Percentiles rank a stretch among this genome's conserved stretches.
These are phyloP conservation scores for Pseudogymnoascus sp. DNA, from an alignment of 2,329 filamentous ascomycete genomes.

Conservation along the genomic window DNA sequence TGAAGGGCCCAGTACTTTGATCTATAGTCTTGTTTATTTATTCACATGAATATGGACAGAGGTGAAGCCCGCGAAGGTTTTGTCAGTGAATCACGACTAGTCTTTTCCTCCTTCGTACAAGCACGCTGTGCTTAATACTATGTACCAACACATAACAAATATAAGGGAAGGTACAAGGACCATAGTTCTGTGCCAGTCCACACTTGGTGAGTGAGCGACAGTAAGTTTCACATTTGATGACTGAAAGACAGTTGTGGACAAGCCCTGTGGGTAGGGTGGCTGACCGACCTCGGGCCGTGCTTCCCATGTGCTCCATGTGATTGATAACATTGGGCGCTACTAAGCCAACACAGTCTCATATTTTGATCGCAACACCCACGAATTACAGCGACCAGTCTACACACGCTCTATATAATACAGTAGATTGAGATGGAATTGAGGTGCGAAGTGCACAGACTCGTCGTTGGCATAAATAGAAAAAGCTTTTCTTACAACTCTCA, in stretches of 20 bases:
- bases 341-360: background rate
- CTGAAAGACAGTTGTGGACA: background rate
- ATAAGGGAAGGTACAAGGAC: background rate
- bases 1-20: background rate
- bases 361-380: background rate
- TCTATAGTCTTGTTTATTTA: background rate
- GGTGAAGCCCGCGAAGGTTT: background rate
- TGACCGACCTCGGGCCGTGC: background rate
- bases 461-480: background rate
- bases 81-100: background rate
- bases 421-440: background rate
- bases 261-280: background rate
- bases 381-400: background rate
- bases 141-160: background rate
- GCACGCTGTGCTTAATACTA: background rate
- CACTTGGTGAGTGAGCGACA: background rate
- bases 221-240: background rate
- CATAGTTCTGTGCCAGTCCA: background rate
- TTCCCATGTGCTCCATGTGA: slow-evolving; percentile 1
- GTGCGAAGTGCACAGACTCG: background rate
- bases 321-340: background rate
- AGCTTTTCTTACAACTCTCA: background rate
- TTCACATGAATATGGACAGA: background rate
- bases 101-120: background rate
- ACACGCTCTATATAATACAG: background rate